Percentiles rank a stretch among this genome's conserved stretches.
Evolutionary conservation across 768 basidiomycete species (phyloP).

Genomic region (Suillus lakei): DNA sequence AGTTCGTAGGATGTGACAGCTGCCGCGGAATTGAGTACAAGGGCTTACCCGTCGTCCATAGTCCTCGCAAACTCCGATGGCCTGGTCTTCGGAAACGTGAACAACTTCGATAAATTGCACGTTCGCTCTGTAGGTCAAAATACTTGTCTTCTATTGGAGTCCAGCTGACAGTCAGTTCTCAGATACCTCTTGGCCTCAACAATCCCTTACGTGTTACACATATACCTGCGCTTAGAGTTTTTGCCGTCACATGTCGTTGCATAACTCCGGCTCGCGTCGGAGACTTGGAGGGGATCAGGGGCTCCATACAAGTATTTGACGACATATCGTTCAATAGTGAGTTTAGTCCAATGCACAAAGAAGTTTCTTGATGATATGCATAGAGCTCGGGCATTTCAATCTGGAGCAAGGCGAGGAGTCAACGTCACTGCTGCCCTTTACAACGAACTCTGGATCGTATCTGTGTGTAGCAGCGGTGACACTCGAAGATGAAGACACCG

Average conservation of each 20-base stretch:
- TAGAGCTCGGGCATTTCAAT: slow-evolving; percentile 36
- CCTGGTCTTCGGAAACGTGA: slow-evolving; percentile 68
- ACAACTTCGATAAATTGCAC: slow-evolving; percentile 77
- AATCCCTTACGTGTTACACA: slow-evolving; percentile 73
- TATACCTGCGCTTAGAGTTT: slow-evolving; percentile 54
- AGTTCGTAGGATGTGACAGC: slow-evolving; percentile 55
- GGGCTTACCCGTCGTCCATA: slow-evolving; percentile 55
- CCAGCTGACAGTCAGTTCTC: slow-evolving; percentile 10
- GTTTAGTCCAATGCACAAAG: slow-evolving; percentile 26
- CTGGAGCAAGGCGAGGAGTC: slow-evolving; percentile 62
- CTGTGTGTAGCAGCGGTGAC: slow-evolving; percentile 57
- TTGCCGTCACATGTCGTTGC: slow-evolving; percentile 70
- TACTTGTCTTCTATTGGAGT: background rate
- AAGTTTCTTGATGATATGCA: slow-evolving; percentile 5
- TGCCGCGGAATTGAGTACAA: slow-evolving; percentile 53
- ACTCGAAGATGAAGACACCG: slow-evolving; percentile 47
- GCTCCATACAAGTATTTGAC: slow-evolving; percentile 71
- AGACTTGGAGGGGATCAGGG: slow-evolving; percentile 47
- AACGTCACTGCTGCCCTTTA: slow-evolving; percentile 49
- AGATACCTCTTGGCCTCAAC: slow-evolving; percentile 76
- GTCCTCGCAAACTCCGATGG: slow-evolving; percentile 58
- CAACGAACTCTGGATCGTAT: slow-evolving; percentile 40
- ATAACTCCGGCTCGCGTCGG: slow-evolving; percentile 58
- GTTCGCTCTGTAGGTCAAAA: slow-evolving; percentile 67
- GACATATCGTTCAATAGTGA: slow-evolving; percentile 66